phyloP scores from a whole-genome alignment of 139 green algal species.

The Chlorella ohadii region DNA sequence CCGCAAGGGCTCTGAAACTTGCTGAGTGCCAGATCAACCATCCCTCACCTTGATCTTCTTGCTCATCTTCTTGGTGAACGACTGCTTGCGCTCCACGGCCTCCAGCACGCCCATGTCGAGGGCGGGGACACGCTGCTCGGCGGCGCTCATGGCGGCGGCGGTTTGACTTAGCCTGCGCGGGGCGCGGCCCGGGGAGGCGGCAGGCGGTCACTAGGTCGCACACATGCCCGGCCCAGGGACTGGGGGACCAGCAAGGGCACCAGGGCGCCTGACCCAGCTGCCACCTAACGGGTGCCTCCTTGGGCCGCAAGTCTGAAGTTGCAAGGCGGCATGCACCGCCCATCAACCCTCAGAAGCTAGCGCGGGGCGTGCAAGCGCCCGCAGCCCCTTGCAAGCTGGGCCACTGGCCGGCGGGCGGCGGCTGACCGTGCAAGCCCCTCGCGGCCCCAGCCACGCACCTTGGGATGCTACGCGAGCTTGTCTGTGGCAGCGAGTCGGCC shows the following conservation, averaged over 20 bases:
- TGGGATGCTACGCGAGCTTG: not conserved
- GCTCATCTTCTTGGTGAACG: slow-evolving; percentile 21
- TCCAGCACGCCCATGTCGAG: slow-evolving; percentile 3
- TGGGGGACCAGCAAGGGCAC: not conserved
- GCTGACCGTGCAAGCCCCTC: not conserved
- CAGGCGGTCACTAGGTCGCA: not conserved
- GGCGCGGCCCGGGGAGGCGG: not conserved
- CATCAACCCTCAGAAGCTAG: not conserved
- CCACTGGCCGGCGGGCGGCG: not conserved
- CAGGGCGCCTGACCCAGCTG: not conserved
- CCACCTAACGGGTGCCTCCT: not conserved
- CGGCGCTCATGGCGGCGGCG: not conserved
- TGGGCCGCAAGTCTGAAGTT: not conserved
- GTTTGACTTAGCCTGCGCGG: not conserved
- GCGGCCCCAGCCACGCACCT: not conserved
- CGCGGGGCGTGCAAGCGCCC: not conserved
- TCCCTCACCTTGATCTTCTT: slow-evolving; percentile 25
- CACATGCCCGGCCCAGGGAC: not conserved
- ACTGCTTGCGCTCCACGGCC: not conserved
- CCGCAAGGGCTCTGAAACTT: too few relatives aligned
- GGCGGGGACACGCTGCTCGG: not conserved
- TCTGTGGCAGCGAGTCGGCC: not conserved
- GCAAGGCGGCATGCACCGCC: not conserved
- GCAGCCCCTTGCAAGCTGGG: not conserved
- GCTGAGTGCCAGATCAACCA: too few relatives aligned